Base-by-base conservation (phyloP, 2,329 filamentous ascomycete genomes). In the Calonectria hongkongensis region DNA sequence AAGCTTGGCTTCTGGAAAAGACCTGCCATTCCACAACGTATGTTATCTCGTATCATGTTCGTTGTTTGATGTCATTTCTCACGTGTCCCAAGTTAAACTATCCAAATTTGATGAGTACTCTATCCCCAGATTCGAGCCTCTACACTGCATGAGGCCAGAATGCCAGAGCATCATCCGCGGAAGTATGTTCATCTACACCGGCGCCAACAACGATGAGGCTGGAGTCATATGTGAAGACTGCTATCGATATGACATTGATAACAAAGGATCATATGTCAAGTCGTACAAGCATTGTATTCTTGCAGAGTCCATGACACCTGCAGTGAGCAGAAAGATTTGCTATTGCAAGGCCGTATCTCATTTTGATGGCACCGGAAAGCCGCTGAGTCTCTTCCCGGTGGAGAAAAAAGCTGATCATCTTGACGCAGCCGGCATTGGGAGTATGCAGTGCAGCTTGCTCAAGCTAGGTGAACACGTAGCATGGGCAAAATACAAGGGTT, bases 1-100 rank as follows among this genome's bases (percentile, higher is more conserved):
- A 60, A 60, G 13, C 54, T 60, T 41, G 54, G 54, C 12, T 60
- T 60, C 21, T 60, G 54, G 54, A 60, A 60, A 41, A 41, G 54
- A 27, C 54, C 54, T 16, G 54, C 54, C 10, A 60, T 60, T 15
- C 54, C 54, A 6, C 54, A 60, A 18, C 54, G 54, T 60, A 41
- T 8, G 54, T 27, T 15, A 1, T 9, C 21, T 27, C 18, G 5
- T 27, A 28, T 25, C 4, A 1, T 4, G 10, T 28, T 4, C 4
- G 10, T 28, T 4, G 1, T 9, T 6, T 12, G 15, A 27, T 7
- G 2, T 41, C 21, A 21, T 21, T 60, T 27, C 13, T 41, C 7
- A 60, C 21, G 4, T 10, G 9, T 16, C 1, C 3, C 6, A 4
- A 60, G 54, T 60, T 41, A 41, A 60, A 41, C 15, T 60, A 18